Conservation (phyloP, 2,329 filamentous ascomycete genomes). For the Neonectria neomacrospora region DNA sequence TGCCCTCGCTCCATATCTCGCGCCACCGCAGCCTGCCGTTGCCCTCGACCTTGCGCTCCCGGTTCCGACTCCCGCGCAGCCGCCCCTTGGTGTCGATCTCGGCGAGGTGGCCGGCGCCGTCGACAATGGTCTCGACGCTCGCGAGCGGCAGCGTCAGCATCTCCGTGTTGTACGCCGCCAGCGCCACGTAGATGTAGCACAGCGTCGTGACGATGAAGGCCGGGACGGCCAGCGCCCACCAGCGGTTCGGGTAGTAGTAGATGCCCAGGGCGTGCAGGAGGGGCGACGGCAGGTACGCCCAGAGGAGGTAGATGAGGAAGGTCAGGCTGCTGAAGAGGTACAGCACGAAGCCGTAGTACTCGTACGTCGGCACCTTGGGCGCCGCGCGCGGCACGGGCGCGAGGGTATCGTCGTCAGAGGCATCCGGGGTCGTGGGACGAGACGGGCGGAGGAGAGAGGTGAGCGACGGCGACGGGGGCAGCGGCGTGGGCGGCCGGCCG, state of each 20-base stretch:
- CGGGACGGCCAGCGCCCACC: conserved; percentile 96
- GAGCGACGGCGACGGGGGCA: conserved; percentile 91
- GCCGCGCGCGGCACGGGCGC: conserved; percentile 87
- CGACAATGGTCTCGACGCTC: conserved; percentile 89
- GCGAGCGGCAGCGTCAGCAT: conserved; percentile 84
- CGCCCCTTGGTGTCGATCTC: conserved; percentile 78
- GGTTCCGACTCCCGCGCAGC: conserved; percentile 52
- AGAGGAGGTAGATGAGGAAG: conserved; percentile 79
- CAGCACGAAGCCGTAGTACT: conserved; percentile 98
- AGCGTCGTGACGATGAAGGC: conserved; percentile 89
- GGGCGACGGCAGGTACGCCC: conserved; percentile 91
- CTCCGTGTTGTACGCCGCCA: conserved; percentile 90
- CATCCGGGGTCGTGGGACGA: conserved; percentile 92
- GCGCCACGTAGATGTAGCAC: conserved; percentile 92
- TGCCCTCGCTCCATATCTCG: conserved; percentile 88
- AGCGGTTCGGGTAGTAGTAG: conserved; percentile 95
- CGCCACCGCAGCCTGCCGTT: conserved; percentile 73
- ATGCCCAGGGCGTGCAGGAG: conserved; percentile 94
- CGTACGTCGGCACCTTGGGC: conserved; percentile 97
- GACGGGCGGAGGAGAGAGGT: conserved; percentile 92
- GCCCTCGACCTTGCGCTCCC: conserved; percentile 52
- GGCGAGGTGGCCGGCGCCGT: conserved; percentile 88
- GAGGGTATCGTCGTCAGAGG: conserved; percentile 87
- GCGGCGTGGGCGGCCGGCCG: conserved; percentile 92
- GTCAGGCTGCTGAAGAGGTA: conserved; percentile 88